These are phyloP conservation scores for Aspergillus quadricinctus DNA, from an alignment of 2,329 filamentous ascomycete genomes.

Conservation along the genomic window DNA sequence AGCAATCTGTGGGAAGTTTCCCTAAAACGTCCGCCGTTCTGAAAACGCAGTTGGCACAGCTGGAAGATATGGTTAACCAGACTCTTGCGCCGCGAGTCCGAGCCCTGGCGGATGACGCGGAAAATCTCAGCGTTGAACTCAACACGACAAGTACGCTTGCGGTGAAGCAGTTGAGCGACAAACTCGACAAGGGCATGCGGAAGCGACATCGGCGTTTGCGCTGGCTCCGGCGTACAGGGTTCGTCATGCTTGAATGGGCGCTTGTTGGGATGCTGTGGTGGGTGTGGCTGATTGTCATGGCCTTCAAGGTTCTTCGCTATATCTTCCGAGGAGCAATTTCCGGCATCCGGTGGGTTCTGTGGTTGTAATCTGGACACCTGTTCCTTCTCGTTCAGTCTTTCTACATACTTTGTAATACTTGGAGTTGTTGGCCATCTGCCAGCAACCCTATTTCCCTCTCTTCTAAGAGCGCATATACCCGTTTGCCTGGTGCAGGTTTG, in stretches of 20 bases:
- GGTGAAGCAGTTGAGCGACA: conserved; percentile 74
- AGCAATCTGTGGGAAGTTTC: conserved; percentile 44
- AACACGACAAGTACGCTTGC: conserved; percentile 72
- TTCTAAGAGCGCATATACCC: neutral
- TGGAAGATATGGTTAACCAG: conserved; percentile 46
- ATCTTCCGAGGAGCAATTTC: conserved; percentile 56
- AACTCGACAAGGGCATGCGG: conserved; percentile 64
- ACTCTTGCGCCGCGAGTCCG: conserved; percentile 58
- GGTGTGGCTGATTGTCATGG: conserved; percentile 83
- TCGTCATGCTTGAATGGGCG: conserved; percentile 80
- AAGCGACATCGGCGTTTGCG: conserved; percentile 70
- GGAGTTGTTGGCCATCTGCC: neutral
- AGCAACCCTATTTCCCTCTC: neutral
- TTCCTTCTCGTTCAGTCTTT: neutral
- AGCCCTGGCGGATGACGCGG: conserved; percentile 69
- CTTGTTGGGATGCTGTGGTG: conserved; percentile 91
- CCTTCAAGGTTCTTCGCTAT: conserved; percentile 63
- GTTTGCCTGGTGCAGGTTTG: neutral
- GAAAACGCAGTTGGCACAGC: conserved; percentile 38
- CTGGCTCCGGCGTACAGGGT: conserved; percentile 71
- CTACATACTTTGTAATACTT: neutral
- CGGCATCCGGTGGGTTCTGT: conserved; percentile 75
- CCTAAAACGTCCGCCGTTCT: conserved; percentile 44
- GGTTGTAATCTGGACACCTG: conserved; percentile 52
- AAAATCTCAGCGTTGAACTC: conserved; percentile 71